A percentile compares a stretch with the other conserved stretches of the same genome.
Evolutionary conservation across 2,329 filamentous ascomycete species (phyloP).

Genomic region (Fusarium pilosicola): DNA sequence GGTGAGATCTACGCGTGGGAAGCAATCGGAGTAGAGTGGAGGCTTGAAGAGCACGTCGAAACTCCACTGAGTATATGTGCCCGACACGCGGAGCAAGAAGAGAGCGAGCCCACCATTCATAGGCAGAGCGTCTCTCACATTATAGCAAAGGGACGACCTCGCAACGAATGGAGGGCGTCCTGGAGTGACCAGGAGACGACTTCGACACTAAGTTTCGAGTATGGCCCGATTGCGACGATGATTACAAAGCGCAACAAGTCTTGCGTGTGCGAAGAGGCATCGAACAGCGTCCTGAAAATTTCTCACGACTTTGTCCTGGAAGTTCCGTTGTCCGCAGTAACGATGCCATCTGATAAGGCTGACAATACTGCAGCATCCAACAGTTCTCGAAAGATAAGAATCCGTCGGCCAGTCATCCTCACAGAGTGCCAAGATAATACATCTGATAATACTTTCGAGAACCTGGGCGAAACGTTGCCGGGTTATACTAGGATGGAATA

Average conservation of each 20-base stretch:
- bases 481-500: neutral
- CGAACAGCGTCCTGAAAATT: neutral
- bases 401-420: neutral
- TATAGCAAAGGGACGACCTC: neutral
- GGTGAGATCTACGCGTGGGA: neutral
- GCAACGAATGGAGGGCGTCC: neutral
- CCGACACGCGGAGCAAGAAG: neutral
- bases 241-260: neutral
- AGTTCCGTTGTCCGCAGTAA: neutral
- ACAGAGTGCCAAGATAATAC: neutral
- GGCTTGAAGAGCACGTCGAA: neutral
- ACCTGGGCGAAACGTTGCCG: neutral
- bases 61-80: neutral
- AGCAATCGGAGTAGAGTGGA: neutral
- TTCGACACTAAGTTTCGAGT: neutral
- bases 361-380: neutral
- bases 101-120: neutral
- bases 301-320: neutral
- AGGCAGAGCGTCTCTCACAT: neutral
- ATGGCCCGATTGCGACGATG: neutral
- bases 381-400: neutral
- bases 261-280: neutral
- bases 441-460: neutral
- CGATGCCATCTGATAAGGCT: neutral
- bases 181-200: neutral